Evolutionary conservation across 148 eudicot species (phyloP), one percentile per base, ranked within the genome.

Genomic region (Camellia granthamiana): DNA sequence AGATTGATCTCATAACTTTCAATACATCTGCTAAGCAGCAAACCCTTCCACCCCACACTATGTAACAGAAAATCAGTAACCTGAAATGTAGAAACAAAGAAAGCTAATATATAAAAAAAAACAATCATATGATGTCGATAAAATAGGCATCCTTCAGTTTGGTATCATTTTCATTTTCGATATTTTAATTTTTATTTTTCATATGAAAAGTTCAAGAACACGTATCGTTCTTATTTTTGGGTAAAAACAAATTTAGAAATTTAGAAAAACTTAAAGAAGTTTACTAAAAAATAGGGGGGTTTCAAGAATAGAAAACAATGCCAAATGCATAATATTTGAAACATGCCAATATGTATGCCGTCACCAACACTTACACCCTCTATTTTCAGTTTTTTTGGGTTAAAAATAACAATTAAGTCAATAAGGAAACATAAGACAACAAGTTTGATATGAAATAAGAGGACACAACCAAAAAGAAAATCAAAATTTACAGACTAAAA

Each of bases 1-100:
- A 46, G 49, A 69, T 79, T 80, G 81, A 84, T 86, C 83, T 87
- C 90, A 84, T 89, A 77, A 87, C 87, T 81, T 73, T 51, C 66
- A 69, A 52, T 30, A 60, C 85, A 86, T 84, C 30, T 69, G 79
- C 62, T 7, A 46, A 21, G 55, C 69, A 66, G 75, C 51, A 61
- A 42, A 71, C 55, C 70, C 65, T 43, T 60, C 78, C 71, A 44
- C 70, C 78, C 73, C 54, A 42, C 72, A 69, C 23, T 18, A 49
- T 38, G 19, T 64, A 15, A 9, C 23, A 62, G 54, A 73, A 76
- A 79, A 7, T 54, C 14, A 13, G 46, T 44, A 82, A 78, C 84
- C 81, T 82, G 81, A 44, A 78, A 72, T 4, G 38, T 51, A 69
- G 51, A 76, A 69, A 44, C 3, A 60, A 43, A 54, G 55, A 4